Conservation (phyloP, 2,329 filamentous ascomycete genomes). For the Bertia moriformis region DNA sequence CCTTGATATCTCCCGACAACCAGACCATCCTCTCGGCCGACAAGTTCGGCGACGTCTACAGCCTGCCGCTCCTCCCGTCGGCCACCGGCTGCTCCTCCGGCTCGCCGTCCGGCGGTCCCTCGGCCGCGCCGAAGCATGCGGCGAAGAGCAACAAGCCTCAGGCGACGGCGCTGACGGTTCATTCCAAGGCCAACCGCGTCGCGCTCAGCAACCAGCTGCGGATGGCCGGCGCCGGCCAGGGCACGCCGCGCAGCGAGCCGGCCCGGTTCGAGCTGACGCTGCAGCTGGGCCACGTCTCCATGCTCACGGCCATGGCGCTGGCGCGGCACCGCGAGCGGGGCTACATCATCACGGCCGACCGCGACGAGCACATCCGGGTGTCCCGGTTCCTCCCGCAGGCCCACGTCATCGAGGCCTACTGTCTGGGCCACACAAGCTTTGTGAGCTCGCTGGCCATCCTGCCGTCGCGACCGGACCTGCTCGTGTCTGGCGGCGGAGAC, state of each 20-base stretch:
- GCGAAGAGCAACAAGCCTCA: constrained; percentile 25
- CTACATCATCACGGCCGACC: constrained; percentile 42
- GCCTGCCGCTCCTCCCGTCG: constrained; percentile 53
- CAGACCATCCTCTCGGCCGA: constrained; percentile 69
- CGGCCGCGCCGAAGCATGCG: constrained; percentile 11
- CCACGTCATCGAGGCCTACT: constrained; percentile 79
- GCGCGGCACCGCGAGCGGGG: constrained; percentile 16
- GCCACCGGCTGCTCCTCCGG: constrained; percentile 6
- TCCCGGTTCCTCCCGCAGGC: constrained; percentile 70
- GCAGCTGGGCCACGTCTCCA: constrained; percentile 83
- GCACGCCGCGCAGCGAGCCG: constrained; percentile 19
- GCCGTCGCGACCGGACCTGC: constrained; percentile 32
- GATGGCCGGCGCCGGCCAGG: constrained; percentile 16
- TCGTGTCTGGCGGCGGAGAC: constrained; percentile 82
- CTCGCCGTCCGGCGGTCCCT: constrained; percentile 5
- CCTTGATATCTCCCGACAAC: constrained; percentile 56
- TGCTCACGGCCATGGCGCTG: constrained; percentile 65
- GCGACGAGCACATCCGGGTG: constrained; percentile 68
- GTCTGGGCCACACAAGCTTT: constrained; percentile 77
- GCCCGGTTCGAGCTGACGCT: constrained; percentile 64
- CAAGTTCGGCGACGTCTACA: constrained; percentile 95
- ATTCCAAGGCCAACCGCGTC: constrained; percentile 46
- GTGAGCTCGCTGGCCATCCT: constrained; percentile 63
- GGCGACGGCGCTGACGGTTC: constrained; percentile 45
- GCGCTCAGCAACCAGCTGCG: constrained; percentile 44